Evolutionary conservation across 495 filamentous ascomycete genomes (phyloP), one percentile per base, ranked within the genome.

Genomic region (Tuber aestivum): DNA sequence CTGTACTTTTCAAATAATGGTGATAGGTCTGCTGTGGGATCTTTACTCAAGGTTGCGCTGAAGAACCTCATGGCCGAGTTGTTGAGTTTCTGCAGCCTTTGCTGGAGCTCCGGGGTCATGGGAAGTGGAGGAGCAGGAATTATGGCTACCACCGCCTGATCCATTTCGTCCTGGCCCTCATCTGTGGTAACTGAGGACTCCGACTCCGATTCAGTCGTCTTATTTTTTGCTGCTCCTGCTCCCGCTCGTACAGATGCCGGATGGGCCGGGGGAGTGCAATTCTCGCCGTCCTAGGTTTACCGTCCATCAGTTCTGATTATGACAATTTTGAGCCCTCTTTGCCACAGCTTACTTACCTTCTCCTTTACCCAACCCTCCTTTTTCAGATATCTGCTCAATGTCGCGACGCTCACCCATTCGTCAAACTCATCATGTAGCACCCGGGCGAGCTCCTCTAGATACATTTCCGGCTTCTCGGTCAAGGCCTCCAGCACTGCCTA

Each of bases 401-500:
- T 65, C 56, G 56, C 56, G 32, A 65, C 56, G 32, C 56, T 65
- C 56, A 65, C 56, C 56, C 56, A 65, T 65, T 65, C 56, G 56
- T 65, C 56, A 65, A 65, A 65, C 32, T 65, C 56, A 65, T 65
- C 56, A 35, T 65, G 56, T 18, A 65, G 6, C 27, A 65, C 56
- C 56, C 56, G 56, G 56, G 56, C 56, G 56, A 65, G 56, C 56
- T 65, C 56, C 56, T 65, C 56, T 27, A 65, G 56, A 35, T 65
- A 65, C 56, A 65, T 65, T 65, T 65, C 56, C 56, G 56, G 56
- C 32, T 65, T 65, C 32, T 65, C 56, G 56, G 56, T 65, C 56
- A 65, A 65, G 56, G 56, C 56, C 56, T 65, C 56, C 56, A 65
- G 56, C 56, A 65, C 56, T 65, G 56, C 56, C 56, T 65, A 65